Evolutionary conservation across 768 basidiomycete species (phyloP), one percentile per base, ranked within the genome.

Genomic region (Trametes gibbosa): DNA sequence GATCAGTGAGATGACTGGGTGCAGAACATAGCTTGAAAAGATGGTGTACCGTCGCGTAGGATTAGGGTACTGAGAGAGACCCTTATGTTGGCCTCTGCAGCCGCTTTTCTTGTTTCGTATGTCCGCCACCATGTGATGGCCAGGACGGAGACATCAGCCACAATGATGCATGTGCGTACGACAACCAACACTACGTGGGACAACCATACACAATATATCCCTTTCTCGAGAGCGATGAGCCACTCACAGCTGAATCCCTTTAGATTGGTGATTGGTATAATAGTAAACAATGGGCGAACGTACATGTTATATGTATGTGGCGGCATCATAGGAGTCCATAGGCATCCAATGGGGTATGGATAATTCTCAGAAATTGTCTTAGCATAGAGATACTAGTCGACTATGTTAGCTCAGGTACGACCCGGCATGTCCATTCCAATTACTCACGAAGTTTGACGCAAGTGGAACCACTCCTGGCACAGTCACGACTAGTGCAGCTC

Each of bases 31-130:
- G n/a, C 41, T 5, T 13, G 34, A n/a, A 3, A 8, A 3, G 3
- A 46, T 32, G 29, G 29, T 55, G 14, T 46, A 58, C 61, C 61
- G 25, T 62, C 61, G 23, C 56, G 34, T 0, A 62, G 29, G 13
- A 62, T 23, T 5, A 62, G 24, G 9, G 50, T 43, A 17, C 24
- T 39, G 8, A 58, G 41, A 13, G 41, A 42, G 23, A 52, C 40
- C 29, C 14, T 45, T 19, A 39, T 29, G 40, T 42, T 41, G 2
- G 50, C 34, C 19, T 42, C 43, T 2, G 37, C 27, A 8, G 52
- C 45, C 10, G 42, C n/a, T 40, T 27, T 37, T 17, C 51, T 25
- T 6, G 53, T 27, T 3, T 8, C 25, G 17, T 48, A 54, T 5
- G 61, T 58, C 16, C 23, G 42, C 35, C 49, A 48, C 55, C 50